These are phyloP conservation scores for Acaromyces ingoldii DNA, from an alignment of 1,284 basidiomycete species.

Conservation along the genomic window DNA sequence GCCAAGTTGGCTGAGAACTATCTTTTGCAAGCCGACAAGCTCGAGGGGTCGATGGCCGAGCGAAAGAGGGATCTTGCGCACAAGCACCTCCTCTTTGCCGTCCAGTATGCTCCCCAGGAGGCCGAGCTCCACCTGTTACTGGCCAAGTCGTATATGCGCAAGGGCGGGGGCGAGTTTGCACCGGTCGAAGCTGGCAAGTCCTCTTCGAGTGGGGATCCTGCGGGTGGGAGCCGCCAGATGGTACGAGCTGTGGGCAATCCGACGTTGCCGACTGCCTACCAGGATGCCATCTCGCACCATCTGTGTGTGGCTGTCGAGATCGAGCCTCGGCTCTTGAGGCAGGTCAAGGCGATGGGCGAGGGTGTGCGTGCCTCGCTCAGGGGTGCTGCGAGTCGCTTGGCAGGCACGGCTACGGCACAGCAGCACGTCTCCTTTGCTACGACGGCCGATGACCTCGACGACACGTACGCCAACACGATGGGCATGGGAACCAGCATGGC, in stretches of 20 bases:
- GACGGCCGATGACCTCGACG: neutral
- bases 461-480: neutral
- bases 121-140: slow-evolving; percentile 43
- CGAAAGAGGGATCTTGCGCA: slow-evolving; percentile 32
- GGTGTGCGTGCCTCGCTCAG: slow-evolving; percentile 5
- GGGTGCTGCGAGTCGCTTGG: slow-evolving; percentile 2
- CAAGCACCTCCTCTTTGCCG: slow-evolving; percentile 32
- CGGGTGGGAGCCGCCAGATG: neutral
- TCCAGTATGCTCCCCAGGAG: slow-evolving; percentile 39
- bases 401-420: too few species aligned
- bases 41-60: slow-evolving; percentile 10
- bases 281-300: slow-evolving; percentile 7
- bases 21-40: neutral
- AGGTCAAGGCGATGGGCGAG: slow-evolving; percentile 12
- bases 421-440: too few species aligned
- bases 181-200: slow-evolving; percentile 3
- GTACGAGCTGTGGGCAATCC: slow-evolving; percentile 7
- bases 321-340: slow-evolving; percentile 4
- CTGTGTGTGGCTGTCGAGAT: slow-evolving; percentile 6
- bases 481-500: too few species aligned
- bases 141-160: slow-evolving; percentile 47
- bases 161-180: slow-evolving; percentile 39
- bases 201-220: neutral
- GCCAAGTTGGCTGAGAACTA: slow-evolving; percentile 14
- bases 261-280: slow-evolving; percentile 3